Base-by-base conservation (phyloP, 768 basidiomycete genomes). In the Daedaleopsis nitida region DNA sequence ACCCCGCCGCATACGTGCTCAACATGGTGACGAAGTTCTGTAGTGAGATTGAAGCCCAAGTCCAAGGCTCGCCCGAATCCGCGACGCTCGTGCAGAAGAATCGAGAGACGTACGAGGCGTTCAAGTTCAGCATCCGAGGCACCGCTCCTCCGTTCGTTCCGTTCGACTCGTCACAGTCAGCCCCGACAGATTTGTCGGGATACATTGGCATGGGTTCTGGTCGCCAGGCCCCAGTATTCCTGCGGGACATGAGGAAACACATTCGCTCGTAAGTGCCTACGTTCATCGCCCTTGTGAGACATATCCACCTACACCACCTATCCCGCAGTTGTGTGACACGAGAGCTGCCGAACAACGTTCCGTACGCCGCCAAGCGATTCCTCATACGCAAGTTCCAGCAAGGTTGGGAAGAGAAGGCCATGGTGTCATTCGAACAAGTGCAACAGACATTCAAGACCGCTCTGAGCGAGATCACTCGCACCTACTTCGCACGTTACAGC, bases 121-220 rank as follows among this genome's bases (percentile, higher is more conserved):
- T 79, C 60, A 75, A 76, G 64, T 51, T 39, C 12, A 65, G 69
- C 1, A 74, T 83, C 38, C 73, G 76, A 49, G 57, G 63, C 11
- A 81, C 80, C 0, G 68, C 74, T 10, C 81, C 82, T 0, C 74
- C 78, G 48, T 83, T 83, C 56, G 71, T 76, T 34, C 76, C 76
- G 23, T 76, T 73, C 1, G 12, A 37, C 6, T 8, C 67, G n/a
- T 66, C 69, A 14, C 9, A 17, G 24, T 19, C 64, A 13, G 67
- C 71, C 19, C 50, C 43, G n/a, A 5, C 16, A 7, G 48, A 58
- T 34, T 17, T 47, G 12, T 23, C 37, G 13, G 35, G 39, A 17
- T 58, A 56, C 37, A 34, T 57, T n/a, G 5, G 58, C 19, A 44
- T 27, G 9, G 48, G 27, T 6, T 10, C 9, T 3, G n/a, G 9